A percentile compares a stretch with the other conserved stretches of the same genome.
phyloP scores from a whole-genome alignment of 2,329 filamentous ascomycete genomes.

The Epichloe coenophiala region DNA sequence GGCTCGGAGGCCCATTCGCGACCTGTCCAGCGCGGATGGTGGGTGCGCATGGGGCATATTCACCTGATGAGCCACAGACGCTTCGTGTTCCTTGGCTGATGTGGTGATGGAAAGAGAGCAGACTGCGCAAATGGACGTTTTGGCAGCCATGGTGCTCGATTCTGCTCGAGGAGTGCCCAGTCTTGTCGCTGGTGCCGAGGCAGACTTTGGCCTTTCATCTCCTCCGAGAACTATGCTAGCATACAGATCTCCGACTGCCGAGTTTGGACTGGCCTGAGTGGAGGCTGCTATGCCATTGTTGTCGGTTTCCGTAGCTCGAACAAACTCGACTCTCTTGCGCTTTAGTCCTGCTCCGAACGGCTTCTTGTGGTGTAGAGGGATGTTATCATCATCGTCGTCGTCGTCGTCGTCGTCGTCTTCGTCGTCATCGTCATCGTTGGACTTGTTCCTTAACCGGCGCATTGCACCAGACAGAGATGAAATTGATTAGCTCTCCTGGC shows the following conservation, averaged over 20 bases:
- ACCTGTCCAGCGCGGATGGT: slow-evolving; percentile 57
- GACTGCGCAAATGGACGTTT: slow-evolving; percentile 17
- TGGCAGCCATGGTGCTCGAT: neutral
- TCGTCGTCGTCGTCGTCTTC: too few species aligned
- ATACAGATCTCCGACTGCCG: slow-evolving; percentile 44
- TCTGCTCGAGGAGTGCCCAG: slow-evolving; percentile 4
- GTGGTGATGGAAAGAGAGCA: slow-evolving; percentile 23
- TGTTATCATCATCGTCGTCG: slow-evolving; percentile 26
- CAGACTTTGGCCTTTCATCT: slow-evolving; percentile 13
- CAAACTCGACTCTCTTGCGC: slow-evolving; percentile 41
- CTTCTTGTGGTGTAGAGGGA: slow-evolving; percentile 38
- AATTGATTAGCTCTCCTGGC: neutral
- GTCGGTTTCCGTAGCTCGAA: slow-evolving; percentile 34
- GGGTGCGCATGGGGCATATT: slow-evolving; percentile 56
- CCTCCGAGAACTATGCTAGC: slow-evolving; percentile 50
- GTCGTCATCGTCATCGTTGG: slow-evolving; percentile 11
- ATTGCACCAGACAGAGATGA: slow-evolving; percentile 8
- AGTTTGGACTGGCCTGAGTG: slow-evolving; percentile 10
- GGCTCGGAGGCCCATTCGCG: slow-evolving; percentile 54
- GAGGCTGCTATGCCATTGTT: slow-evolving; percentile 14
- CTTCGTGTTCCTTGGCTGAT: slow-evolving; percentile 33
- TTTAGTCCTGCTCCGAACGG: slow-evolving; percentile 44
- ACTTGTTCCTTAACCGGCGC: slow-evolving; percentile 14
- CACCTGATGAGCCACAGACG: slow-evolving; percentile 58
- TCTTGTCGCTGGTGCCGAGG: slow-evolving; percentile 8